Percentiles rank a stretch among this genome's conserved stretches.
Conservation (phyloP, 1,139 yeast species). For the Zygosaccharomyces sapae region DNA sequence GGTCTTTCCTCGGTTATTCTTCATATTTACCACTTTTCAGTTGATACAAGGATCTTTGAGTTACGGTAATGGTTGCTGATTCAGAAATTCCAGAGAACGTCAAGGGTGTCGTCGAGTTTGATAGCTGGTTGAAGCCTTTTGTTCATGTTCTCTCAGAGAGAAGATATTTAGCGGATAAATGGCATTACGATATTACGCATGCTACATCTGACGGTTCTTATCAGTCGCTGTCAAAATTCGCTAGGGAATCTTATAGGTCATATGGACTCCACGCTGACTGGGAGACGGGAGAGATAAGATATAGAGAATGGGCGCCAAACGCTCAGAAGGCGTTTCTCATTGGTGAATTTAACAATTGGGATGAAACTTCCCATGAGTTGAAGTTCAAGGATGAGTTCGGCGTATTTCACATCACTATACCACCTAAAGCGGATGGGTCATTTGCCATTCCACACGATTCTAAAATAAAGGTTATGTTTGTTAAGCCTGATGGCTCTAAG, state of each 20-base stretch:
- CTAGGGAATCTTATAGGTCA: slow-evolving; percentile 51
- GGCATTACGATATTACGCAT: slow-evolving; percentile 41
- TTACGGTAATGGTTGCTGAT: background rate
- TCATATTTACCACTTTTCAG: background rate
- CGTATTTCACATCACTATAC: slow-evolving; percentile 57
- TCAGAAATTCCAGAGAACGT: slow-evolving; percentile 39
- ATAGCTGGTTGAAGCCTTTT: slow-evolving; percentile 86
- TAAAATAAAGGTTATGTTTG: slow-evolving; percentile 67
- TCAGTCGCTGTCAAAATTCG: slow-evolving; percentile 43
- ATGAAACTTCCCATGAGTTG: slow-evolving; percentile 54
- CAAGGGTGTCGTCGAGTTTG: slow-evolving; percentile 60
- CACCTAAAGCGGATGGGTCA: slow-evolving; percentile 48
- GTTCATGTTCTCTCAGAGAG: slow-evolving; percentile 56
- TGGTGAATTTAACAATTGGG: slow-evolving; percentile 92
- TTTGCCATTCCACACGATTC: slow-evolving; percentile 79
- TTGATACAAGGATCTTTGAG: background rate
- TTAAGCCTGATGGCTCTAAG: slow-evolving; percentile 61
- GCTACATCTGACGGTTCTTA: slow-evolving; percentile 28
- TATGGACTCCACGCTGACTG: slow-evolving; percentile 72
- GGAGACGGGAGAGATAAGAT: slow-evolving; percentile 50
- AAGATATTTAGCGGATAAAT: slow-evolving; percentile 52
- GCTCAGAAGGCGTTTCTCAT: slow-evolving; percentile 69
- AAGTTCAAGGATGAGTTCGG: slow-evolving; percentile 55
- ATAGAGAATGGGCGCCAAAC: slow-evolving; percentile 87
- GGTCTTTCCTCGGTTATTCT: background rate